These are phyloP conservation scores for Vitis amurensis DNA, from an alignment of 164 flowering plant species.

Conservation along the genomic window DNA sequence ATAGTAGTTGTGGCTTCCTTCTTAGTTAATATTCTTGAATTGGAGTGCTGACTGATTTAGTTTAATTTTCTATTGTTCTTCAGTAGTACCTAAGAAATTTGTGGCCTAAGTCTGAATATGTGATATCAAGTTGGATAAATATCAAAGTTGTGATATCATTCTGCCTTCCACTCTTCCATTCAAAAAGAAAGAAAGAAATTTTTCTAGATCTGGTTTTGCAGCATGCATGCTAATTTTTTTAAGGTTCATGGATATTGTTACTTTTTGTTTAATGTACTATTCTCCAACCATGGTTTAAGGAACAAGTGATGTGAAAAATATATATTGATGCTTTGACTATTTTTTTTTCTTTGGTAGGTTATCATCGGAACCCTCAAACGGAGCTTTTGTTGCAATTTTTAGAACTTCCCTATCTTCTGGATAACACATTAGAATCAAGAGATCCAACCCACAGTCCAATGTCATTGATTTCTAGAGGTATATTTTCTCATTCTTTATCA, in stretches of 20 bases:
- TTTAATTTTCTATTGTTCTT: background rate
- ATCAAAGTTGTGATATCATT: too few relatives aligned
- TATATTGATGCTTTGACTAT: too few relatives aligned
- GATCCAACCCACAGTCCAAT: slow-evolving; percentile 27
- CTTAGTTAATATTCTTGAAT: background rate
- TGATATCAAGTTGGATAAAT: too few relatives aligned
- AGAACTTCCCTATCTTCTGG: slow-evolving; percentile 79
- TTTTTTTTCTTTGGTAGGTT: slow-evolving; percentile 34
- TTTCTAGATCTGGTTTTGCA: too few relatives aligned
- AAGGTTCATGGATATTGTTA: too few relatives aligned
- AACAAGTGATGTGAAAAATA: too few relatives aligned
- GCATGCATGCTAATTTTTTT: too few relatives aligned
- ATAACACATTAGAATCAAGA: slow-evolving; percentile 30
- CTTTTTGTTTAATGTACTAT: too few relatives aligned
- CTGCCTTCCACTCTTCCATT: too few relatives aligned
- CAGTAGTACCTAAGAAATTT: background rate
- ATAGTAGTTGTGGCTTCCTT: background rate
- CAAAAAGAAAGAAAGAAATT: too few relatives aligned
- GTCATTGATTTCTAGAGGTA: slow-evolving; percentile 36
- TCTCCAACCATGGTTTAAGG: too few relatives aligned
- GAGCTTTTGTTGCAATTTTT: slow-evolving; percentile 62
- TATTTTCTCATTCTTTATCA: background rate
- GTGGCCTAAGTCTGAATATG: too few relatives aligned
- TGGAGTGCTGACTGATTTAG: background rate
- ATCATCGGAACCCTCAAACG: slow-evolving; percentile 75